These are phyloP conservation scores for Aquilaria malaccensis DNA, from an alignment of 345 rosid genomes.

Conservation along the genomic window DNA sequence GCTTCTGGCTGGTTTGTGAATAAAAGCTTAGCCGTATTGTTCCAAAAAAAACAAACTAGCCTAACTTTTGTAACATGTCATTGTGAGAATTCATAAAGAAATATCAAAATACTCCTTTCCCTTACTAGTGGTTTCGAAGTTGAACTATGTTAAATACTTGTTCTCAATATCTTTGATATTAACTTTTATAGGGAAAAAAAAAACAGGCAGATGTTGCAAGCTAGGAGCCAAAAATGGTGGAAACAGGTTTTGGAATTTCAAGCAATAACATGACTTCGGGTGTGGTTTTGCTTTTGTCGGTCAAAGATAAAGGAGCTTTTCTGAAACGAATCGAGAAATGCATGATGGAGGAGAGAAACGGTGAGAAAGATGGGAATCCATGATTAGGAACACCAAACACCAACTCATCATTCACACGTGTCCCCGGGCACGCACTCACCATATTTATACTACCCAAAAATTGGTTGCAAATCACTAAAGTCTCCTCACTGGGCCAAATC, in stretches of 20 bases:
- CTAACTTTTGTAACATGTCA: too few relatives aligned
- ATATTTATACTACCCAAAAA: not conserved
- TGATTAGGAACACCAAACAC: constrained; percentile 34
- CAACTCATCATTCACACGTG: constrained; percentile 59
- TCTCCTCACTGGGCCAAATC: too few relatives aligned
- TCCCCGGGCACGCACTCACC: constrained; percentile 30
- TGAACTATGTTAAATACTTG: too few relatives aligned
- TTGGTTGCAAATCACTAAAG: too few relatives aligned
- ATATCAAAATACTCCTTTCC: too few relatives aligned
- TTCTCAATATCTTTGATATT: too few relatives aligned
- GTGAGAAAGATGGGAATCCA: constrained; percentile 65
- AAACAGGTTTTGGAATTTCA: not conserved
- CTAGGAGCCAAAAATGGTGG: not conserved
- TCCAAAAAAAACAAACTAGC: too few relatives aligned
- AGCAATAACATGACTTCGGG: not conserved
- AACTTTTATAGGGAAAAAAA: constrained; percentile 8
- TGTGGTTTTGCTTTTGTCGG: constrained; percentile 15
- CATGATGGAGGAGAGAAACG: constrained; percentile 41
- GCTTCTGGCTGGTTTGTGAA: too few relatives aligned
- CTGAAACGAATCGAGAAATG: constrained; percentile 17
- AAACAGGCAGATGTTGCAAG: constrained; percentile 2
- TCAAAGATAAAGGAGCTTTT: constrained; percentile 26
- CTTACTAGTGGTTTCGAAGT: too few relatives aligned
- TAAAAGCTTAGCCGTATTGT: too few relatives aligned
- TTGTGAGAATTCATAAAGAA: too few relatives aligned